phyloP scores from a whole-genome alignment of 2,329 filamentous ascomycete species.

The Ceratocystis harringtonii region DNA sequence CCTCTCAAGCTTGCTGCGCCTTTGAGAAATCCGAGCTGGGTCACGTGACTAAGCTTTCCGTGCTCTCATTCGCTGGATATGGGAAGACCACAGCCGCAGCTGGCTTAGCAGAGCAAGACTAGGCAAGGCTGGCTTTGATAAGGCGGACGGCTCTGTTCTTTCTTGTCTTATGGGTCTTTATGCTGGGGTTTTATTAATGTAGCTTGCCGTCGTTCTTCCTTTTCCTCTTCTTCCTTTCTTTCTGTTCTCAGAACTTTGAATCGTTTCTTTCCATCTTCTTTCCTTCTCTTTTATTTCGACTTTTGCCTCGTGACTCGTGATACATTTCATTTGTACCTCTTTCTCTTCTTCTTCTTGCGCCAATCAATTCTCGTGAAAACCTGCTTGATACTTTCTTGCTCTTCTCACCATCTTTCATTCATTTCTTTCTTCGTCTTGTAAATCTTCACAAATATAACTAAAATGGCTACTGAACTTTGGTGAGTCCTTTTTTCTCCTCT shows the following conservation, averaged over 20 bases:
- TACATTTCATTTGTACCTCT: slow-evolving; percentile 4
- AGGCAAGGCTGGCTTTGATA: background rate
- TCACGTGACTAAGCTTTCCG: background rate
- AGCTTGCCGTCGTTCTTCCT: background rate
- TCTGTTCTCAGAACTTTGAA: background rate
- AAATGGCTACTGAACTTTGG: slow-evolving; percentile 71
- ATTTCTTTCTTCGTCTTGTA: slow-evolving; percentile 15
- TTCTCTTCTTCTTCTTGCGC: background rate
- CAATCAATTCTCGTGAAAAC: no score
- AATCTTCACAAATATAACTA: slow-evolving; percentile 28
- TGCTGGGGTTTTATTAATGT: background rate
- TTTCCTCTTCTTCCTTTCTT: background rate
- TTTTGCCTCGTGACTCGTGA: slow-evolving; percentile 5
- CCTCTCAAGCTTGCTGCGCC: slow-evolving; percentile 6
- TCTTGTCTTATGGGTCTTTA: background rate
- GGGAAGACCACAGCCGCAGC: background rate
- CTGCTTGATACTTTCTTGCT: background rate
- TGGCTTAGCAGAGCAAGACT: background rate
- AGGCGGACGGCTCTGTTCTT: no score
- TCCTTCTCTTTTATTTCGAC: slow-evolving; percentile 6
- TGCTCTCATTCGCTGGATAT: slow-evolving; percentile 1
- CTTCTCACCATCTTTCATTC: background rate
- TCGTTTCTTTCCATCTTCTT: background rate
- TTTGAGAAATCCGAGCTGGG: background rate
- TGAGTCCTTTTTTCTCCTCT: slow-evolving; percentile 38